These are phyloP conservation scores for Trichophyton simii DNA, from an alignment of 2,329 filamentous ascomycete species.

Conservation along the genomic window DNA sequence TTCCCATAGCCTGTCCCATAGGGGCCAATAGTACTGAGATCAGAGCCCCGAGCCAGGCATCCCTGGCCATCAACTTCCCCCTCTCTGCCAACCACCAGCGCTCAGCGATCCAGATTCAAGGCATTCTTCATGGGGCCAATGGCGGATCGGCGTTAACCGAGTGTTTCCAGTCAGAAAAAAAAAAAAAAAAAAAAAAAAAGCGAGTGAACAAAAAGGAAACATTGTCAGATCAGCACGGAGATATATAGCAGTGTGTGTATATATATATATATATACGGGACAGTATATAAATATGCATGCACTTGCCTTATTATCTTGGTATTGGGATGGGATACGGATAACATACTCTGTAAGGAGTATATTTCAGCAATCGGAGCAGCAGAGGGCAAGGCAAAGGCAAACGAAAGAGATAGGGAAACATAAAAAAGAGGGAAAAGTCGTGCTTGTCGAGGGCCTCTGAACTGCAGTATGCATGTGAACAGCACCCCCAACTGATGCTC, in stretches of 20 bases:
- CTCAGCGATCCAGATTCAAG: neutral
- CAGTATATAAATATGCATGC: neutral
- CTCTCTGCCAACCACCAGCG: neutral
- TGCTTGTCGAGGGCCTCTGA: neutral
- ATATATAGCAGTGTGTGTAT: neutral
- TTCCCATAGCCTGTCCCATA: conserved; percentile 2
- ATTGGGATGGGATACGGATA: neutral
- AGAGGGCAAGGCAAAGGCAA: no score
- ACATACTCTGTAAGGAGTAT: neutral
- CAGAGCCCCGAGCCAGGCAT: neutral
- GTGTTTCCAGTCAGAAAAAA: neutral
- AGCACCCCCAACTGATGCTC: neutral
- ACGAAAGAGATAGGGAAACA: neutral
- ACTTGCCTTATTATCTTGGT: neutral
- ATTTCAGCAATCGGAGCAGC: neutral
- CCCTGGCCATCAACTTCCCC: neutral
- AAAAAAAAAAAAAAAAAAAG: neutral
- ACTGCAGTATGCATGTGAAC: conserved; percentile 1
- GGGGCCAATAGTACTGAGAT: conserved; percentile 3
- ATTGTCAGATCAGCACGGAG: conserved; percentile 4
- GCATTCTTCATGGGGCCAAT: conserved; percentile 2
- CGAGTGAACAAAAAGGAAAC: neutral
- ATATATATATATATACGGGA: neutral
- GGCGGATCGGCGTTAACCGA: conserved; percentile 1
- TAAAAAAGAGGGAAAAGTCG: neutral